Conservation (phyloP, 345 rosid genomes). For the Murraya paniculata region DNA sequence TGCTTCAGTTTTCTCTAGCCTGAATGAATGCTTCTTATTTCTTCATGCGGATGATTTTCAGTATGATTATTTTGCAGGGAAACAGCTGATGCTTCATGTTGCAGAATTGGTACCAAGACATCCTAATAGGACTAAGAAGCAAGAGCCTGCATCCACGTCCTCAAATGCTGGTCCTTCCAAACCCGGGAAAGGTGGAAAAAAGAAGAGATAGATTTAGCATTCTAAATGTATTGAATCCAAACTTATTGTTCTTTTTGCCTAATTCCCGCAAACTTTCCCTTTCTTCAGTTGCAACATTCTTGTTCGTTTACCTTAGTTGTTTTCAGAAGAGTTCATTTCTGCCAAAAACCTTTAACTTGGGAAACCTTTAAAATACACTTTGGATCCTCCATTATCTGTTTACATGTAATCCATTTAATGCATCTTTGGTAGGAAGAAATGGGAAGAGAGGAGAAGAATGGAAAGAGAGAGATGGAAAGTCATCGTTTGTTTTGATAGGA, state of each 20-base stretch:
- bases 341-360: not conserved
- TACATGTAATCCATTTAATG: too few relatives aligned
- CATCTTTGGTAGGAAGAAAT: too few relatives aligned
- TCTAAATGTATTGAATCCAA: not conserved
- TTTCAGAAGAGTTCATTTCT: not conserved
- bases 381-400: not conserved
- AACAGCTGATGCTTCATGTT: conserved; percentile 79
- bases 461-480: too few relatives aligned
- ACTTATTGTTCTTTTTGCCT: not conserved
- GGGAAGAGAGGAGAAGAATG: too few relatives aligned
- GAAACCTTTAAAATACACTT: not conserved
- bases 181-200: conserved; percentile 78
- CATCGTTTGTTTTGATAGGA: too few relatives aligned
- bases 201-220: conserved; percentile 57
- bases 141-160: conserved; percentile 61
- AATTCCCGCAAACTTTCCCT: not conserved
- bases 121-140: conserved; percentile 82
- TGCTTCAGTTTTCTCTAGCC: not conserved
- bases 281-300: not conserved
- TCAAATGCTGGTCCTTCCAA: conserved; percentile 53
- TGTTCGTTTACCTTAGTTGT: too few relatives aligned
- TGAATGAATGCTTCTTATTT: not conserved
- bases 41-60: not conserved
- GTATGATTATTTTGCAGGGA: conserved; percentile 47
- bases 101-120: conserved; percentile 90